phyloP scores from a whole-genome alignment of 2,329 filamentous ascomycete genomes.

The Xylaria multiplex region DNA sequence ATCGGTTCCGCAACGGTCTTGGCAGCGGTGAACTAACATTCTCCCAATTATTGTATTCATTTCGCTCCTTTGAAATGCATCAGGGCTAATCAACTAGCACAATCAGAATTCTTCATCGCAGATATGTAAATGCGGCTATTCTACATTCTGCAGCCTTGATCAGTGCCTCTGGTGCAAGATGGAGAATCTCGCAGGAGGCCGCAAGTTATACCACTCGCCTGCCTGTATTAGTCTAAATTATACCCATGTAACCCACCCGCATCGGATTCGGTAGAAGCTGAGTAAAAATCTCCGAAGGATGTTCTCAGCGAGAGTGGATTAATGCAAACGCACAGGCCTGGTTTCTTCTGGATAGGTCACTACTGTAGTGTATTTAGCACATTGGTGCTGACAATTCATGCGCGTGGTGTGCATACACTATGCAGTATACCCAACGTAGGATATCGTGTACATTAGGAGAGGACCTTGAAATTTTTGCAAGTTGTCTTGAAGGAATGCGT shows the following conservation, averaged over 20 bases:
- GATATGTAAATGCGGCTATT: constrained; percentile 15
- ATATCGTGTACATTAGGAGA: constrained; percentile 5
- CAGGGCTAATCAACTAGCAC: not conserved
- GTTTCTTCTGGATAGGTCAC: constrained; percentile 14
- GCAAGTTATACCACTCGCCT: constrained; percentile 6
- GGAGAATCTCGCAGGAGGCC: constrained; percentile 9
- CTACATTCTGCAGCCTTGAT: not conserved
- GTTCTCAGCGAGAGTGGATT: constrained; percentile 26
- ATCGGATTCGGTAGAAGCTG: constrained; percentile 28
- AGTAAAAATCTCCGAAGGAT: constrained; percentile 33
- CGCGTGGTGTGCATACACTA: constrained; percentile 18
- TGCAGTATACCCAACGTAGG: constrained; percentile 29
- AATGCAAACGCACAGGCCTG: constrained; percentile 43
- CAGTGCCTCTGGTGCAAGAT: not conserved
- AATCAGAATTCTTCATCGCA: constrained; percentile 5
- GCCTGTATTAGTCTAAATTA: constrained; percentile 15
- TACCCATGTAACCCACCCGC: constrained; percentile 25
- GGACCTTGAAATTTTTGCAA: constrained; percentile 12
- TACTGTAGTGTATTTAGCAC: not conserved
- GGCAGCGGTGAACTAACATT: not conserved
- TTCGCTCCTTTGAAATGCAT: constrained; percentile 1
- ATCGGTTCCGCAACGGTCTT: not conserved
- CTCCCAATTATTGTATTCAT: not conserved
- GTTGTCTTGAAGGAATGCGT: constrained; percentile 9
- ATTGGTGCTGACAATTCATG: constrained; percentile 30